Base-by-base conservation (phyloP, 176 grass and related monocot species). In the Cocos nucifera region DNA sequence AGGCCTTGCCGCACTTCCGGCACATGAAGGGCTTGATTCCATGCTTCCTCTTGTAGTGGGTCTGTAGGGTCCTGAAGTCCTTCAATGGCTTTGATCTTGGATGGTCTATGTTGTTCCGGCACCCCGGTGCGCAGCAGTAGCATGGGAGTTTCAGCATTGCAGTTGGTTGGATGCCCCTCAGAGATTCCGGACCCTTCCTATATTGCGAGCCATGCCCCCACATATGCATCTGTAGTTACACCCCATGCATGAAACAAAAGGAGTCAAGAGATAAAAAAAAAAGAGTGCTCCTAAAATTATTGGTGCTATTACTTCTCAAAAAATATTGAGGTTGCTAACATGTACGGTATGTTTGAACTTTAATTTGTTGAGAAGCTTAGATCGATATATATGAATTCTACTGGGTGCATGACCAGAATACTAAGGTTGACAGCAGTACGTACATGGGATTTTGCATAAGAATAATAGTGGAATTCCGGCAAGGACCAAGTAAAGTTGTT, bases 141-240 rank as follows among this genome's bases (percentile, higher is more conserved):
- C 57, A 59, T 3, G 57, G 57, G 15, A 59, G 57, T 25, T 25
- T 29, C 57, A 59, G 57, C 57, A 59, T 59, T 17, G 57, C 57
- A 23, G 57, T 59, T 22, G 57, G 57, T 14, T 59, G 57, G 24
- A 59, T 59, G 14, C 57, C 57, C 8, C 57, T 59, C 24, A 59
- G 16, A 15, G 57, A 59, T 3, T 59, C 57, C 3, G 57, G 57
- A 0, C 57, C 57, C 24, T 59, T 59, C 57, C 57, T 27, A 24
- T 59, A 59, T 27, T 59, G 57, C 3, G 57, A 59, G 17, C 57
- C 57, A 59, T 59, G 57, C 14, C 57, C 57, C 57, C 57, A 59
- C 57, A 59, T 59, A 17, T 59, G 57, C 57, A 59, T 59, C 57
- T 59, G 21, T n/a, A 55, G 53, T 44, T 44, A n/a, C 62, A n/a